A percentile compares a stretch with the other conserved stretches of the same genome.
These are phyloP conservation scores for Plasmodium vinckei DNA, from an alignment of 169 alveolate genomes.

Conservation along the genomic window DNA sequence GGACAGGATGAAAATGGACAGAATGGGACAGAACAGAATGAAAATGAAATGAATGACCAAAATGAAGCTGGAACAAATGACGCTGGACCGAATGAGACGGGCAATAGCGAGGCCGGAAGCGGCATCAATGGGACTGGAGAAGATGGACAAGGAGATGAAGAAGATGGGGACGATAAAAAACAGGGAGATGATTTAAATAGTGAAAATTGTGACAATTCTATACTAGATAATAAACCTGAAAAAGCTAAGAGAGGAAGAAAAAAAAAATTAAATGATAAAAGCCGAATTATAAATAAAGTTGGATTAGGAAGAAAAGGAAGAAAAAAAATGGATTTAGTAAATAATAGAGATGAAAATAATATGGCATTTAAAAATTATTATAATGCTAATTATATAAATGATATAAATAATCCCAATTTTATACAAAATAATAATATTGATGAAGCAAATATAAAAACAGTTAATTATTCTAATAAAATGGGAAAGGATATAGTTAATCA, in stretches of 20 bases:
- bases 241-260: slow-evolving; percentile 21
- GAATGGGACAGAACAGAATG: no score
- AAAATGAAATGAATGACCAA: no score
- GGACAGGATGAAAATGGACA: no score
- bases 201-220: background rate
- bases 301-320: slow-evolving; percentile 3
- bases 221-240: slow-evolving; percentile 20
- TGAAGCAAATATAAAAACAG: slow-evolving; percentile 10
- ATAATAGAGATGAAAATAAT: slow-evolving; percentile 27
- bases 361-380: slow-evolving; percentile 6
- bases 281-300: slow-evolving; percentile 53
- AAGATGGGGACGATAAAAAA: slow-evolving; percentile 11
- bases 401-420: background rate
- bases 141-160: background rate
- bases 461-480: slow-evolving; percentile 9
- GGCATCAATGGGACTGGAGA: background rate
- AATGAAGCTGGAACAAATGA: no score
- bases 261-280: slow-evolving; percentile 47
- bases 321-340: background rate
- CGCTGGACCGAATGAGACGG: no score
- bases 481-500: background rate
- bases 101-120: no score
- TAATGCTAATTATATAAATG: background rate
- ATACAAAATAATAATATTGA: slow-evolving; percentile 11
- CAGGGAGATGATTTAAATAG: slow-evolving; percentile 12